A percentile compares a stretch with the other conserved stretches of the same genome.
Conservation (phyloP, 305 asterid genomes). For the Ilex paraguariensis region DNA sequence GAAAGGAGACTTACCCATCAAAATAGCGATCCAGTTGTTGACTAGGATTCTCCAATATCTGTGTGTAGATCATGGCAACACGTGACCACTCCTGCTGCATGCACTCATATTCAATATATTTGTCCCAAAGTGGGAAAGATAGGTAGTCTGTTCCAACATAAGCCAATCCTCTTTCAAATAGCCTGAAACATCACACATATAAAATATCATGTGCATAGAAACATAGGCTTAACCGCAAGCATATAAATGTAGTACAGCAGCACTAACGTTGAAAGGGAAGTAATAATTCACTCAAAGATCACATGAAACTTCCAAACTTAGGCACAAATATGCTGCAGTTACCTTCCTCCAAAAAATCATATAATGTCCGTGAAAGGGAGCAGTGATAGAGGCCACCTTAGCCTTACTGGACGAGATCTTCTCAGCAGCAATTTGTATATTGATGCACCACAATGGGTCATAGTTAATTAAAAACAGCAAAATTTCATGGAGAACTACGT, state of each 20-base stretch:
- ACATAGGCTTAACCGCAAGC: constrained; percentile 15
- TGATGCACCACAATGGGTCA: constrained; percentile 89
- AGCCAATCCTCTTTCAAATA: constrained; percentile 90
- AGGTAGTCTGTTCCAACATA: constrained; percentile 94
- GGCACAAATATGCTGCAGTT: constrained; percentile 48
- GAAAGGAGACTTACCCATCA: constrained; percentile 63
- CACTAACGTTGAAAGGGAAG: constrained; percentile 34
- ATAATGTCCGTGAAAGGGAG: constrained; percentile 77
- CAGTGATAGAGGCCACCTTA: constrained; percentile 69
- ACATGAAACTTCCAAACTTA: constrained; percentile 48
- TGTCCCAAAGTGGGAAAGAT: constrained; percentile 97
- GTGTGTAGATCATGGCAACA: constrained; percentile 78
- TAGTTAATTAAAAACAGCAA: constrained; percentile 60
- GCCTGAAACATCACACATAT: constrained; percentile 51
- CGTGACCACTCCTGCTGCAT: constrained; percentile 83
- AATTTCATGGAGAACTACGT: constrained; percentile 53
- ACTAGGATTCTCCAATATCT: constrained; percentile 83
- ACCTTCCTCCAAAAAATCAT: constrained; percentile 88
- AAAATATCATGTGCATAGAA: constrained; percentile 22
- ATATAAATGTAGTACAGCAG: constrained; percentile 33
- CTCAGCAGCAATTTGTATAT: constrained; percentile 65
- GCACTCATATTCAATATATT: constrained; percentile 85
- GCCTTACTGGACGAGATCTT: constrained; percentile 73
- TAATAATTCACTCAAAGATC: constrained; percentile 66
- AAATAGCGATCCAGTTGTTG: constrained; percentile 96